Evolutionary conservation across 2,329 filamentous ascomycete species (phyloP).

Genomic region (Hymenoscyphus fraxineus): DNA sequence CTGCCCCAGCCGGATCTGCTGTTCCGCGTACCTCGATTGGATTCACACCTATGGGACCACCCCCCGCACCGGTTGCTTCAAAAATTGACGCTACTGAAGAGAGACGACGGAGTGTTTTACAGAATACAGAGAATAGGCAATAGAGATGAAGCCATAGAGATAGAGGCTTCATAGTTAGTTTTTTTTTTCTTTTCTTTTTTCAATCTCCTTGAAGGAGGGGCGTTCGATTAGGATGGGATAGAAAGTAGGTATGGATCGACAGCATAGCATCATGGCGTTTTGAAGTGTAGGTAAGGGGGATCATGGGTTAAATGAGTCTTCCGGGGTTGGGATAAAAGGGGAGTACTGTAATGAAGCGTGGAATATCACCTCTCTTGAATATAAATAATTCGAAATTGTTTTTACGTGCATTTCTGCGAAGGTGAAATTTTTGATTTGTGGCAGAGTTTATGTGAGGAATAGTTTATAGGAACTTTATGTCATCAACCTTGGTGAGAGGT

Average conservation of each 20-base stretch:
- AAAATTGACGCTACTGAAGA: constrained; percentile 26
- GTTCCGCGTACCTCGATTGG: constrained; percentile 19
- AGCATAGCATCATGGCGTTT: neutral
- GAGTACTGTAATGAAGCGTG: neutral
- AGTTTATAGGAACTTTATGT: neutral
- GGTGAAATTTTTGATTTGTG: too few relatives aligned
- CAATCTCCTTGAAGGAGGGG: neutral
- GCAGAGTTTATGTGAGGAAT: neutral
- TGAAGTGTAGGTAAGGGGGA: neutral
- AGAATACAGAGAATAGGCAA: constrained; percentile 23
- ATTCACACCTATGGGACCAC: constrained; percentile 28
- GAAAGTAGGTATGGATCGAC: neutral
- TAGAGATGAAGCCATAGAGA: constrained; percentile 5
- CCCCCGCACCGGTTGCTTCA: constrained; percentile 19
- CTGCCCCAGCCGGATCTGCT: neutral
- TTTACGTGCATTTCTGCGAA: too few relatives aligned
- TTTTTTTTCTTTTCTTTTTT: neutral
- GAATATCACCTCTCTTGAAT: constrained; percentile 2
- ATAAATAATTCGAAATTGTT: neutral
- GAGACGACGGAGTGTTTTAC: constrained; percentile 29
- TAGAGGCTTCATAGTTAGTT: neutral
- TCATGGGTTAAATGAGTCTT: neutral
- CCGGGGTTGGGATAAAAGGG: neutral
- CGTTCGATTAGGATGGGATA: neutral
- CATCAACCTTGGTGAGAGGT: neutral